Percentiles rank a stretch among this genome's conserved stretches.
Conservation (phyloP, 768 basidiomycete species). For the Dioszegia hungarica region DNA sequence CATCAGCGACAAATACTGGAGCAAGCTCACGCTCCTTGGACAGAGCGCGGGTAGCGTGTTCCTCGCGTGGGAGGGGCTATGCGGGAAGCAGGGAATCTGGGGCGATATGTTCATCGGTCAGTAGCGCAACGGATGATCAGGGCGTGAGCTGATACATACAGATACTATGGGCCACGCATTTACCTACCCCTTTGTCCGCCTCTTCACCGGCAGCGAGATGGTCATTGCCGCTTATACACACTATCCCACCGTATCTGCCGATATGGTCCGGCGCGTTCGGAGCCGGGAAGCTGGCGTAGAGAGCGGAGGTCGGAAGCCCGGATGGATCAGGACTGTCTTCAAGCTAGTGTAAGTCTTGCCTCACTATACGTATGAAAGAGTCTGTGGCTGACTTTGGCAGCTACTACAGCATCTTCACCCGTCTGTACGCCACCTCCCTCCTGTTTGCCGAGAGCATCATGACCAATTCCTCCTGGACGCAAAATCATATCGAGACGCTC, state of each 20-base stretch:
- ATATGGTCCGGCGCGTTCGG: constrained; percentile 80
- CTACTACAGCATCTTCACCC: constrained; percentile 85
- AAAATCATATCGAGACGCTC: constrained; percentile 71
- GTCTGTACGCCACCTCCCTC: constrained; percentile 71
- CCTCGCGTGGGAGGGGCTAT: constrained; percentile 75
- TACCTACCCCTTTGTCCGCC: constrained; percentile 71
- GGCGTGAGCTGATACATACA: constrained; percentile 43
- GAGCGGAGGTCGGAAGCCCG: constrained; percentile 60
- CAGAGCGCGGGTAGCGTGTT: constrained; percentile 85
- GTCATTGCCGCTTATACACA: constrained; percentile 89
- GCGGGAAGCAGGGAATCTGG: constrained; percentile 56
- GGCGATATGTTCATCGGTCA: constrained; percentile 88
- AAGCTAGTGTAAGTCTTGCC: constrained; percentile 60
- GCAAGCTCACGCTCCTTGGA: constrained; percentile 81
- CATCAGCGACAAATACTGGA: constrained; percentile 79
- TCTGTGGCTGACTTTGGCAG: constrained; percentile 49
- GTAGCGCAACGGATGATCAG: constrained; percentile 19
- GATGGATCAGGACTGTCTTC: constrained; percentile 57
- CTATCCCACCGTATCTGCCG: constrained; percentile 91
- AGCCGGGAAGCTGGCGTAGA: constrained; percentile 60
- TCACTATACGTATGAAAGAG: neutral
- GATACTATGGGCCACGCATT: constrained; percentile 99
- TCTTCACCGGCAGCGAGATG: constrained; percentile 56
- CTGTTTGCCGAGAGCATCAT: constrained; percentile 62
- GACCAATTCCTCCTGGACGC: constrained; percentile 96